A percentile compares a stretch with the other conserved stretches of the same genome.
Conservation (phyloP, 345 rosid genomes). For the Pseudoturritis turrita region DNA sequence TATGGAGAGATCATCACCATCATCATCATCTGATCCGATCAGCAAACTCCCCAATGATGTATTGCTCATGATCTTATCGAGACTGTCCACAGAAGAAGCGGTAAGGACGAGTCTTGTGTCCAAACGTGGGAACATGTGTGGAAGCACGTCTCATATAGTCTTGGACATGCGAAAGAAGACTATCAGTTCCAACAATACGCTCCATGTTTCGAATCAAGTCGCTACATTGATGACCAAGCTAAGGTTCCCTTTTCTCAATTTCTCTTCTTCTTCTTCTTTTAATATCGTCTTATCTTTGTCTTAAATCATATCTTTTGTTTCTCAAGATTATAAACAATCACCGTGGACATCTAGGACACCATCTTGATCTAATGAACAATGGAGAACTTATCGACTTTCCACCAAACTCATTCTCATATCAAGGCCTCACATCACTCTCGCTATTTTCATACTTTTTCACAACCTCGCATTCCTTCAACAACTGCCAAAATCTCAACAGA, state of each 20-base stretch:
- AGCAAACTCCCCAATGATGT: constrained; percentile 2
- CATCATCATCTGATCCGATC: no score
- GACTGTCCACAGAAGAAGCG: background rate
- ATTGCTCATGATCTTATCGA: background rate
- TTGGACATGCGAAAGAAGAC: background rate
- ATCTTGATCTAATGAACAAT: background rate
- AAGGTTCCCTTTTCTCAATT: background rate
- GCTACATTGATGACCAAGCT: constrained; percentile 13
- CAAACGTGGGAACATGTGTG: constrained; percentile 5
- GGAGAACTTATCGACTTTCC: background rate
- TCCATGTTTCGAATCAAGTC: background rate
- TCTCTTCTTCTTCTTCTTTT: background rate
- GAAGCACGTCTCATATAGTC: background rate
- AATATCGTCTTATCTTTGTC: background rate
- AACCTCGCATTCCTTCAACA: background rate
- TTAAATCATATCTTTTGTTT: background rate
- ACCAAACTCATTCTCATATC: background rate
- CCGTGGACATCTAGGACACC: background rate
- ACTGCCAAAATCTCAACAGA: background rate
- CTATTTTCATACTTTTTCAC: background rate
- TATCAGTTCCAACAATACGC: background rate
- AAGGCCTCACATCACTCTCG: background rate
- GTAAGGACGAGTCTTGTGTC: background rate
- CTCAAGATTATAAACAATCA: background rate
- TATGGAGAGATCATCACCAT: background rate